Percentiles rank a stretch among this genome's conserved stretches.
Conservation (phyloP, 106 monocot genomes). For the Hemerocallis citrina region DNA sequence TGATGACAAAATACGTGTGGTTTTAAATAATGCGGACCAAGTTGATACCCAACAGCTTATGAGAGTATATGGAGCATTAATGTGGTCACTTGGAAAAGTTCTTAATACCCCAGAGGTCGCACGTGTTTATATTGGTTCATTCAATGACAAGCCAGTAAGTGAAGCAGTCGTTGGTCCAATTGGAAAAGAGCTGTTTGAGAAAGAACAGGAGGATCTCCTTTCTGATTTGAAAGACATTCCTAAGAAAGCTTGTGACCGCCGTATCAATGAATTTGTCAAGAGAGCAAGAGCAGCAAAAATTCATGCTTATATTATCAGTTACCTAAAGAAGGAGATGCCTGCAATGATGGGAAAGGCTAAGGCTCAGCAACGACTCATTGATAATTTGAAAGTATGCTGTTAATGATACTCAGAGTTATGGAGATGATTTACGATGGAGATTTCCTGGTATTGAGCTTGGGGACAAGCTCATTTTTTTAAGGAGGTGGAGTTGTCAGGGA, state of each 20-base stretch:
- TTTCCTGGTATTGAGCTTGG: no score
- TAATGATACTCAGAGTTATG: no score
- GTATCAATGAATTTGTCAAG: constrained; percentile 95
- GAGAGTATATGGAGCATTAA: constrained; percentile 96
- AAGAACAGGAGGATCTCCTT: constrained; percentile 90
- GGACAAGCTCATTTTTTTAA: no score
- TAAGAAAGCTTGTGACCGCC: constrained; percentile 89
- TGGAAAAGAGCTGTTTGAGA: constrained; percentile 89
- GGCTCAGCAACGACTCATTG: constrained; percentile 70
- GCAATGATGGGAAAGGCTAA: constrained; percentile 94
- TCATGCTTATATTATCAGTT: constrained; percentile 89
- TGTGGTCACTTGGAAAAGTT: constrained; percentile 99
- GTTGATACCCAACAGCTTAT: constrained; percentile 95
- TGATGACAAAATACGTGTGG: constrained; percentile 97
- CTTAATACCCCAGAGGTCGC: constrained; percentile 92
- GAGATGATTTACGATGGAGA: no score
- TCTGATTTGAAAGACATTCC: constrained; percentile 94
- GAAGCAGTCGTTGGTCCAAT: constrained; percentile 62
- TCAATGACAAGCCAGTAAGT: constrained; percentile 87
- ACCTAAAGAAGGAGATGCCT: constrained; percentile 97
- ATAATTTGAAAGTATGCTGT: constrained; percentile 68
- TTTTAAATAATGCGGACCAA: constrained; percentile 94
- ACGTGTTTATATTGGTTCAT: constrained; percentile 97
- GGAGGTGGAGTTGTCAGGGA: no score
- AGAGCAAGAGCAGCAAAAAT: constrained; percentile 88